Base-by-base conservation (phyloP, 495 filamentous ascomycete genomes). In the Neohortaea acidophila region DNA sequence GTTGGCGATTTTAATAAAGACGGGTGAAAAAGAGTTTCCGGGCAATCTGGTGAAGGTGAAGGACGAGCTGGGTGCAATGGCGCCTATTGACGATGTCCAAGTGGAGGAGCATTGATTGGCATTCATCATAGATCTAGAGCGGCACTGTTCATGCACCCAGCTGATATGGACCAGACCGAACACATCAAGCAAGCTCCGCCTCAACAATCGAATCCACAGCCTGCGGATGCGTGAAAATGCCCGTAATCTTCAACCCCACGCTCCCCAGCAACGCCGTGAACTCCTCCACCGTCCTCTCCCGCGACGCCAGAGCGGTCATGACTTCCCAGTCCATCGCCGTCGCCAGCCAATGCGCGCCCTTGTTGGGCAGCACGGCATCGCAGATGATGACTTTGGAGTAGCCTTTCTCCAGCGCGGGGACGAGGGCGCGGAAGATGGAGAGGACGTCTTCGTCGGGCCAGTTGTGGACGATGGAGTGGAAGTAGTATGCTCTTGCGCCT, bases 351-450 rank as follows among this genome's bases (percentile, higher is more conserved):
- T 53, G 45, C 1, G 69, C 59, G 2, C 57, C 59, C 38, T 49
- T 49, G 38, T 62, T 56, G 4, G 57, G 60, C 9, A 75, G 52
- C 8, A 73, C 57, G 43, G 61, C 65, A 47, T 74, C 69, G 42
- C 69, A 68, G 17, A 74, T 56, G 33, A 73, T 45, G 21, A 75
- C 51, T 21, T 59, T 55, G 14, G 53, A 59, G 42, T 72, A 71
- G 0, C 65, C 66, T 25, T 51, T 59, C 45, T 59, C 57, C 57
- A 71, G 55, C 19, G 67, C 68, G 11, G 29, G 12, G 12, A 25
- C 28, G 15, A 53, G 22, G 18, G 32, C 21, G 2, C 3, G 11
- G 2, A 53, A 32, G 39, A 53, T 47, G 7, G 24, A 11, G 3
- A 11, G 2, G 23, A 29, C 30, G 0, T 1, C 6, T 10, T 5